Base-by-base conservation (phyloP, 257 asterid genomes). In the Euphrasia confusa region DNA sequence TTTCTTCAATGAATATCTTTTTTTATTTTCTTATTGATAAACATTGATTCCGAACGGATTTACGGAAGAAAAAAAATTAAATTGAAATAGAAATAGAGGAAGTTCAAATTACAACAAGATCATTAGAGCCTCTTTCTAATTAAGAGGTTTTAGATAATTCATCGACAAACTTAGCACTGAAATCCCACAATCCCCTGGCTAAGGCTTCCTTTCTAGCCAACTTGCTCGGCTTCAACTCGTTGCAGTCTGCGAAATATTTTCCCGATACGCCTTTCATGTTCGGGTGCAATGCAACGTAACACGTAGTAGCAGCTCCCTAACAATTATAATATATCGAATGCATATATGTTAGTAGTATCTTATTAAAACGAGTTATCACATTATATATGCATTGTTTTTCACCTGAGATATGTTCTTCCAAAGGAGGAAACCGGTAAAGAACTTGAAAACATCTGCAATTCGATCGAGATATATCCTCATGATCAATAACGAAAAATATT, bases 351-450 rank as follows among this genome's bases (percentile, higher is more conserved):
- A 21, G 24, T 21, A 21, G 24, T 21, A 21, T 21, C 24, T 49
- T 49, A 49, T 14, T 3, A 49, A 15, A 49, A 48, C 14, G 54
- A 48, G 15, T 48, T 24, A 35, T 9, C 12, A 9, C 42, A 37
- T 11, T 9, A 10, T 35, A 49, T 7, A 15, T n/a, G n/a, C n/a
- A n/a, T 15, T 7, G 8, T 69, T 54, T 33, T 73, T 77, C 42
- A 84, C 90, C 93, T 84, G 95, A 5, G 89, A 75, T 10, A 84
- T 85, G 60, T 78, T 80, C 83, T 89, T 89, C 97, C 97, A 86
- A 4, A 86, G 39, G 5, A 86, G 49, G 47, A 77, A 10, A 63
- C 57, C 63, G 1, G 77, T 80, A 73, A 79, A 72, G 21, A 71
- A 65, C 82, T 70, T 76, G 70, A 82, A 28, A 30, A 79, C 40